Base-by-base conservation (phyloP, 768 basidiomycete genomes). In the Termitomyces eurrhizus region DNA sequence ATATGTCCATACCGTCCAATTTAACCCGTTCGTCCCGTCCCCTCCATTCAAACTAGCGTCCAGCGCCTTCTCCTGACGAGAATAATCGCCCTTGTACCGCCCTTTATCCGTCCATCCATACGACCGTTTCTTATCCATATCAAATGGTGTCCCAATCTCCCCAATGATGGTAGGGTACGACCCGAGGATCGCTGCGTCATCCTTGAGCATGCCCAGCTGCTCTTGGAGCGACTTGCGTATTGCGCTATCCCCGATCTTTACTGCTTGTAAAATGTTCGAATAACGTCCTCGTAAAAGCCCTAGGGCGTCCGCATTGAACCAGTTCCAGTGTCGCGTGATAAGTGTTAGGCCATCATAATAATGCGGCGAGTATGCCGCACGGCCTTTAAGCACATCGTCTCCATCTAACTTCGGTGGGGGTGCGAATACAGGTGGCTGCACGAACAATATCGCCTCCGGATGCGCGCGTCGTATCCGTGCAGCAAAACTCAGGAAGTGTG, bases 341-440 rank as follows among this genome's bases (percentile, higher is more conserved):
- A 98, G 83, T 0, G 96, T 98, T 44, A 98, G 77, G 1, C 95
- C 95, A 66, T 98, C 95, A 68, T 98, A 98, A 72, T 94, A 98
- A 71, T 98, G 96, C 0, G 87, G 80, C 4, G 90, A 87, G 64
- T 92, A 89, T 36, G 77, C 84, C 33, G 82, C 87, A 2, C 89
- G 85, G 2, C 95, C 87, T 14, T 83, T 80, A 18, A 86, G 72
- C 14, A 68, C 60, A 21, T 87, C 73, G 9, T 82, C 80, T 26
- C 82, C 80, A 8, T 82, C 80, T 16, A 84, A 72, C 1, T 72
- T 66, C 0, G 95, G 93, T 0, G 95, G 96, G 1, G 77, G 74
- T 0, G 85, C 87, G 69, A 98, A 98, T 0, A 98, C 93, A 7
- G 95, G 92, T 0, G 93, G 91, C 61, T 95, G 92, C 50, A 96